phyloP scores from a whole-genome alignment of 75 land plant species.

The Cryptomeria japonica region DNA sequence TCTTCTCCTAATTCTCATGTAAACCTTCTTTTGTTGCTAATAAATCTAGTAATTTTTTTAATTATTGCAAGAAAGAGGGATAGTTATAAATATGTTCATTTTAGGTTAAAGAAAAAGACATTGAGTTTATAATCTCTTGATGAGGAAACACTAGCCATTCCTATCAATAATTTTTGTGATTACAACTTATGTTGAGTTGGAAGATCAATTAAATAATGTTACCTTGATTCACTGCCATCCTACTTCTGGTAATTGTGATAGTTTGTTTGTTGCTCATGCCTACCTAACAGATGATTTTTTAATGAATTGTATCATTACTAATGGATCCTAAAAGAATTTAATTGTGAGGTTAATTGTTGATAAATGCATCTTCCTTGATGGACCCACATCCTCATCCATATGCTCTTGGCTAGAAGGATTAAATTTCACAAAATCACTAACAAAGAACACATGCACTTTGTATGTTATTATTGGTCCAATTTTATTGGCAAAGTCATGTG shows the following conservation, averaged over 20 bases:
- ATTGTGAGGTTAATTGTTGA: not conserved
- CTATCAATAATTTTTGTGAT: not conserved
- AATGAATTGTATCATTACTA: not conserved
- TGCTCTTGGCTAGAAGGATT: no score
- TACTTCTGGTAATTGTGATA: not conserved
- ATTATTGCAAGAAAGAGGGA: not conserved
- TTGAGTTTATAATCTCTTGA: not conserved
- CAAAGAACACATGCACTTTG: no score
- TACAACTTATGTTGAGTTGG: not conserved
- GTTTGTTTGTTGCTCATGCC: not conserved
- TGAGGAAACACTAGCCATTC: not conserved
- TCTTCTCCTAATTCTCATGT: no score
- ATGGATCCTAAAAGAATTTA: not conserved
- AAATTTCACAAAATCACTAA: no score
- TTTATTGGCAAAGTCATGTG: no score
- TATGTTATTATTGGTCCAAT: no score
- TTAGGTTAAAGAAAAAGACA: not conserved
- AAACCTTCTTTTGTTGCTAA: not conserved
- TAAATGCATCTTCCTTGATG: not conserved
- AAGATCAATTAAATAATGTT: not conserved
- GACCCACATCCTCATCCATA: no score
- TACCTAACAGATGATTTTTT: not conserved
- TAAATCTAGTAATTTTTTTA: not conserved
- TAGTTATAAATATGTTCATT: not conserved
- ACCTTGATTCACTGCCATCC: not conserved